Base-by-base conservation (phyloP, 148 eudicot genomes). In the Polygonum maritimum region DNA sequence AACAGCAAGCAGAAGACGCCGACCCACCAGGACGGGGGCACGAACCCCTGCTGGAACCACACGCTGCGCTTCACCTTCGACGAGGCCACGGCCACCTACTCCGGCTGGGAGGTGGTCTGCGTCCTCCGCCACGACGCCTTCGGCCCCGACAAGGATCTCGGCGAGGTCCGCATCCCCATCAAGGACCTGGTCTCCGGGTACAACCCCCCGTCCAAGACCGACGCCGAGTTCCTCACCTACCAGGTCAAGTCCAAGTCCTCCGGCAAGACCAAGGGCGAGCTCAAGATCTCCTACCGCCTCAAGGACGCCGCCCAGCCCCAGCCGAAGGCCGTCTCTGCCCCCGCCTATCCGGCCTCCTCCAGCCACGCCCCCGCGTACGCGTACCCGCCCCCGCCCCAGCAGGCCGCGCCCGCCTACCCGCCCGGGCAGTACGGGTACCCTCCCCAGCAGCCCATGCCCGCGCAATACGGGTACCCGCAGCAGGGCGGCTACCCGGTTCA, bases 1-100 rank as follows among this genome's bases (percentile, higher is more conserved):
- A 21, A 9, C 2, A 41, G 52, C 52, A 72, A 72, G 38, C 75
- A 72, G 49, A 72, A 72, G 18, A 72, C 52, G 7, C 75, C 51
- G 26, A 48, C 54, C 52, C 75, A 72, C 54, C 39, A 33, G 3
- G 75, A 72, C 54, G 75, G 75, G 2, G 75, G 75, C 4, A 45
- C 54, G 35, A 72, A 3, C 16, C 75, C 75, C 3, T 72, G 36
- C 75, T 72, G 75, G 75, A 72, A 72, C 75, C 75, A 72, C 51
- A 72, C 75, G 54, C 49, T 72, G 7, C 49, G 54, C 7, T 72
- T 72, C 75, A 72, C 31, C 54, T 26, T 44, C 75, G 75, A 72
- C 51, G 75, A 72, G 51, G 33, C 35, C 52, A 72, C 15, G 33
- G 75, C 75, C 54, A 10, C 54, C 35, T 45, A 72, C 35, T 21